Evolutionary conservation across 495 filamentous ascomycete species (phyloP).

Genomic region (Bombardia bombarda): DNA sequence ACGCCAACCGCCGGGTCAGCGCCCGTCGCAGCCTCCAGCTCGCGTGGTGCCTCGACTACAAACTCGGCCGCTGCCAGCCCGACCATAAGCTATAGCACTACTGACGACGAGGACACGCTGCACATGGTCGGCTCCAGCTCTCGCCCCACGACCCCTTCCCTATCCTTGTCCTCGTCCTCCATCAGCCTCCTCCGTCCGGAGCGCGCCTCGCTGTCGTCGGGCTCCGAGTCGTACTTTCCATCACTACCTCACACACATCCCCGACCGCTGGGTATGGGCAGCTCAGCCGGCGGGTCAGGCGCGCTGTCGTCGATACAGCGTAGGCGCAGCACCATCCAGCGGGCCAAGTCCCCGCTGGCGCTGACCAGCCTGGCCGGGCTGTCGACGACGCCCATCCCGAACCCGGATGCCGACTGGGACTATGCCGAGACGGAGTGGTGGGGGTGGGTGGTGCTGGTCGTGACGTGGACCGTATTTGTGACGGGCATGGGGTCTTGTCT

Average conservation of each 20-base stretch:
- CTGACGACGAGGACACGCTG: conserved; percentile 69
- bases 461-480: conserved; percentile 92
- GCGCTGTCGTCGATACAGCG: conserved; percentile 24
- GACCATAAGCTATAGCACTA: conserved; percentile 59
- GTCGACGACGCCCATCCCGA: conserved; percentile 31
- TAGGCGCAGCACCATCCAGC: conserved; percentile 43
- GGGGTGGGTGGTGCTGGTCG: conserved; percentile 85
- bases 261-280: neutral
- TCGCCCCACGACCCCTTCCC: conserved; percentile 9
- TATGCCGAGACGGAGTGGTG: conserved; percentile 93
- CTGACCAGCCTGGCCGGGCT: conserved; percentile 32
- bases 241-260: conserved; percentile 15
- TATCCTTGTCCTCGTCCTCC: conserved; percentile 19
- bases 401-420: conserved; percentile 57
- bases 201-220: conserved; percentile 43
- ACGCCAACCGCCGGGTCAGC: conserved; percentile 17
- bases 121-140: conserved; percentile 40
- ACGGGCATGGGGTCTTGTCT: conserved; percentile 92
- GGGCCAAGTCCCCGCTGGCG: conserved; percentile 55
- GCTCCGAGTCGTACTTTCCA: conserved; percentile 62
- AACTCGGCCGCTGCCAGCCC: conserved; percentile 41
- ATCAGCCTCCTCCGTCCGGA: conserved; percentile 31
- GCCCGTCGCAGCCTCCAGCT: conserved; percentile 3
- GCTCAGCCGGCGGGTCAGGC: neutral
- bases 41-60: neutral